Base-by-base conservation (phyloP, 139 green algal species). In the Pedinophyceae sp. region DNA sequence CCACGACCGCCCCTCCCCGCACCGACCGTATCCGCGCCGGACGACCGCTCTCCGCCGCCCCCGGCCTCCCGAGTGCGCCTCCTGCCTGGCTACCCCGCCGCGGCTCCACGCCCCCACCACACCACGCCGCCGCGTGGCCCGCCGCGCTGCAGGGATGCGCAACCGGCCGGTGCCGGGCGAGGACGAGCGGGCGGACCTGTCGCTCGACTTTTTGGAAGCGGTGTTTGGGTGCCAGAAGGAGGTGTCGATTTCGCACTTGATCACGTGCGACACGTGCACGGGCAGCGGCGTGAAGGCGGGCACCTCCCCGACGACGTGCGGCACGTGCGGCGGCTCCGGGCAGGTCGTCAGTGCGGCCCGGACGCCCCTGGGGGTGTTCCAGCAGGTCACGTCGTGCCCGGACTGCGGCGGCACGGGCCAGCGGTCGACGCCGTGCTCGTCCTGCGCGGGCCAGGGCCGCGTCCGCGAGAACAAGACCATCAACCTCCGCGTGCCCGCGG, bases 151-250 rank as follows among this genome's bases (percentile, higher is more conserved):
- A n/a, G n/a, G n/a, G n/a, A n/a, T n/a, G n/a, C n/a, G n/a, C n/a
- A n/a, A n/a, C 45, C 58, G 69, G 4, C 62, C 79, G 19, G 46
- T 61, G 24, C 51, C 62, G 5, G 88, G 88, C 5, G 85, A 95
- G 43, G 86, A 96, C 66, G 69, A 87, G 57, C 65, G 74, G 56
- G 80, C 38, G 30, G 83, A 93, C 57, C 58, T 96, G 30, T 65
- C 74, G 38, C 66, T 95, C 1, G 73, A 88, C 39, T 97, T 94
- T 66, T 52, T 80, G 7, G 85, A 97, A 40, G 89, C 89, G 0
- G 83, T 97, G 7, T 97, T 97, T 70, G 89, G 89, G 16, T 81
- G 68, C 55, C 65, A 76, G 23, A 88, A 93, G 63, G 87, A 99
- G 63, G 70, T 99, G 3, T 74, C 93, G 3, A 71, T 93, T 15